phyloP scores from a whole-genome alignment of 2,329 filamentous ascomycete species.

The Colletotrichum limetticola region DNA sequence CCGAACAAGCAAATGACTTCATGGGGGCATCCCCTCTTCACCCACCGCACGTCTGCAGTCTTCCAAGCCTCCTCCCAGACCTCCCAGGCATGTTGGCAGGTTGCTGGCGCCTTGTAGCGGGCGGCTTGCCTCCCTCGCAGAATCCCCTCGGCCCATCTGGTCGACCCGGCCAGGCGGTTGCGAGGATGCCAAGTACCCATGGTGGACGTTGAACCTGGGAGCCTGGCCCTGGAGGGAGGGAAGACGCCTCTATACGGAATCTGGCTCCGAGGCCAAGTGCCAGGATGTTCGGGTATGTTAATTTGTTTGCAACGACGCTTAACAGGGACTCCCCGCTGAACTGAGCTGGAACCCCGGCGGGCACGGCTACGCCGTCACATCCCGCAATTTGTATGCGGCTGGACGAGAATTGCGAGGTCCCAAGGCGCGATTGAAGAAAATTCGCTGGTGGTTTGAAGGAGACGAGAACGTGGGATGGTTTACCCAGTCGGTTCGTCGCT shows the following conservation, averaged over 20 bases:
- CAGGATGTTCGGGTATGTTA: slow-evolving; percentile 28
- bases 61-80: slow-evolving; percentile 5
- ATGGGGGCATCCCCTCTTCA: slow-evolving; percentile 2
- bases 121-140: neutral
- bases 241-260: slow-evolving; percentile 23
- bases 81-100: neutral
- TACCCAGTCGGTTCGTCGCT: slow-evolving; percentile 6
- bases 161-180: slow-evolving; percentile 33
- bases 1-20: slow-evolving; percentile 34
- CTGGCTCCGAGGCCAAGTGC: slow-evolving; percentile 17
- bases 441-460: neutral
- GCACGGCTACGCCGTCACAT: slow-evolving; percentile 28
- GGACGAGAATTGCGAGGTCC: neutral
- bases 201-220: neutral
- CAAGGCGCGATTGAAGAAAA: neutral
- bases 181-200: neutral
- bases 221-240: neutral
- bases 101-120: neutral
- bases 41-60: slow-evolving; percentile 1
- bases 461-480: neutral
- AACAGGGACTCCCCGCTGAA: slow-evolving; percentile 29
- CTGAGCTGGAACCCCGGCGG: slow-evolving; percentile 1
- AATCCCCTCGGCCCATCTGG: slow-evolving; percentile 7
- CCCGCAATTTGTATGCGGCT: slow-evolving; percentile 33
- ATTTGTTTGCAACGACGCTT: slow-evolving; percentile 37